phyloP scores from a whole-genome alignment of 2,329 filamentous ascomycete species.

The Trichoderma lentiforme region DNA sequence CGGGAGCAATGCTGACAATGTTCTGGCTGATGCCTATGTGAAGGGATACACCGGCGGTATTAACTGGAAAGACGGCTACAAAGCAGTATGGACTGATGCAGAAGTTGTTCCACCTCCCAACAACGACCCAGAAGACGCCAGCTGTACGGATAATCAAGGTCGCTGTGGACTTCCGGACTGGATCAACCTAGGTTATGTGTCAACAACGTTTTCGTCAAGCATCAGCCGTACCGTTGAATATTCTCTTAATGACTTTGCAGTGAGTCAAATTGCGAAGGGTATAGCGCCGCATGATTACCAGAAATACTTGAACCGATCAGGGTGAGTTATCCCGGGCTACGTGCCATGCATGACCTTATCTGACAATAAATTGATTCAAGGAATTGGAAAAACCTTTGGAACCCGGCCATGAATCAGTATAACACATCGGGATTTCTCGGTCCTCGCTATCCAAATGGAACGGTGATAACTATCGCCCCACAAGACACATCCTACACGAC shows the following conservation, averaged over 20 bases:
- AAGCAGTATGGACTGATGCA: constrained; percentile 54
- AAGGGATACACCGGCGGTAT: constrained; percentile 46
- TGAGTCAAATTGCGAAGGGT: constrained; percentile 35
- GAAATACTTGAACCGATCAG: constrained; percentile 42
- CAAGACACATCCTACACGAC: constrained; percentile 8
- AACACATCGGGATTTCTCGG: constrained; percentile 29
- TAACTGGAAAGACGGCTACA: constrained; percentile 53
- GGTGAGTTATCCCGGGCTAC: background rate
- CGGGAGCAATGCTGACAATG: constrained; percentile 58
- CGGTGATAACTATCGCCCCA: background rate
- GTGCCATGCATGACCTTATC: no score
- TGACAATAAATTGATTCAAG: background rate
- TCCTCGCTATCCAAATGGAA: constrained; percentile 9
- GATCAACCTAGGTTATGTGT: constrained; percentile 55
- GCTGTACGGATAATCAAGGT: constrained; percentile 50
- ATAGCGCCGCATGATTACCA: constrained; percentile 48
- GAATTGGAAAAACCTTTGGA: constrained; percentile 62
- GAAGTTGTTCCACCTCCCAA: constrained; percentile 51
- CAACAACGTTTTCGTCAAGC: constrained; percentile 48
- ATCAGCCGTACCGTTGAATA: constrained; percentile 57
- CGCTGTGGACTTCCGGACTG: constrained; percentile 58
- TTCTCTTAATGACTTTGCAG: constrained; percentile 54
- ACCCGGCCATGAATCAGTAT: constrained; percentile 40
- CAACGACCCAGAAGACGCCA: constrained; percentile 46
- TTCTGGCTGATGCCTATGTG: constrained; percentile 58